phyloP scores from a whole-genome alignment of 2,329 filamentous ascomycete species.

The Xylaria arbuscula region DNA sequence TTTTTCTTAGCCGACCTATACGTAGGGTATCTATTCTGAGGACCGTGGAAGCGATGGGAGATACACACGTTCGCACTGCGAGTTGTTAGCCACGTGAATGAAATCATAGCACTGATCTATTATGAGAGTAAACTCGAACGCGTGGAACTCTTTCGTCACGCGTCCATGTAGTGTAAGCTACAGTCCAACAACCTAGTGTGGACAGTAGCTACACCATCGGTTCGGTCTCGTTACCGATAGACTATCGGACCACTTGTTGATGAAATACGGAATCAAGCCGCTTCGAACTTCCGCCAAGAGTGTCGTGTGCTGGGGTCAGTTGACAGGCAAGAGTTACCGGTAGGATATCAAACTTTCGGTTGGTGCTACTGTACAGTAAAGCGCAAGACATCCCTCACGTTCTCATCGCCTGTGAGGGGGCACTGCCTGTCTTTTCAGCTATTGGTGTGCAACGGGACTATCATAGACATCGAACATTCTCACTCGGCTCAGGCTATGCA shows the following conservation, averaged over 20 bases:
- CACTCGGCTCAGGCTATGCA: conserved; percentile 27
- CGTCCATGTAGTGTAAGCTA: conserved; percentile 10
- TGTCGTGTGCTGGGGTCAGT: conserved; percentile 7
- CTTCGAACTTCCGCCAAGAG: conserved; percentile 35
- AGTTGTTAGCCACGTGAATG: conserved; percentile 34
- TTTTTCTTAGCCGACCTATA: conserved; percentile 28
- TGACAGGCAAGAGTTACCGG: conserved; percentile 27
- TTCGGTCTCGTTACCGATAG: conserved; percentile 23
- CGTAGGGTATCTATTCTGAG: conserved; percentile 20
- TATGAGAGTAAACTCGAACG: conserved; percentile 14
- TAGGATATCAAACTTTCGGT: conserved; percentile 14
- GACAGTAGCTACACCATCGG: not conserved
- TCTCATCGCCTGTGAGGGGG: conserved; percentile 15
- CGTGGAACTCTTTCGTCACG: conserved; percentile 19
- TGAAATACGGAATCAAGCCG: conserved; percentile 18
- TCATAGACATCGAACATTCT: conserved; percentile 23
- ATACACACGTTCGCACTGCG: conserved; percentile 8
- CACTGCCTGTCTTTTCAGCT: conserved; percentile 5
- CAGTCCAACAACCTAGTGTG: not conserved
- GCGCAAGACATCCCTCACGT: conserved; percentile 20
- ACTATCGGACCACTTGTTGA: conserved; percentile 29
- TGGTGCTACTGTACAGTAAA: conserved; percentile 1
- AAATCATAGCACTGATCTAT: conserved; percentile 22
- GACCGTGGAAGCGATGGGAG: conserved; percentile 12
- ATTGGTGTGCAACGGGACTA: conserved; percentile 18